These are phyloP conservation scores for Lindgomyces ingoldianus DNA, from an alignment of 495 filamentous ascomycete species.

Conservation along the genomic window DNA sequence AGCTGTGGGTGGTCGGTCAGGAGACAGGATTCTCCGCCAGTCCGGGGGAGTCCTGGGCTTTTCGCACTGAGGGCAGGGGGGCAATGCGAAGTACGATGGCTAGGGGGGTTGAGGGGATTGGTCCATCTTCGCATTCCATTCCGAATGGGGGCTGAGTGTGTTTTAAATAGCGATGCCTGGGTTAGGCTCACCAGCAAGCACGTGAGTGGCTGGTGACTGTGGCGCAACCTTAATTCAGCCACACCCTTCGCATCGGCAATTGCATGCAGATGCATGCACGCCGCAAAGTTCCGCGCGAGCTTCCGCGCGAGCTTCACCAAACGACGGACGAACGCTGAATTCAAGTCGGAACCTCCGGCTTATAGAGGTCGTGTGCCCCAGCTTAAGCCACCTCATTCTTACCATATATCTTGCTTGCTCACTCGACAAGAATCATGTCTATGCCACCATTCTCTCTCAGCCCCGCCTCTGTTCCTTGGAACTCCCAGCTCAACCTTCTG, in stretches of 20 bases:
- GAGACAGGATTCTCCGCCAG: not conserved
- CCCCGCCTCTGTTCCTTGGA: not conserved
- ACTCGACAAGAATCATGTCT: not conserved
- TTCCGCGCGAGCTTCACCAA: not conserved
- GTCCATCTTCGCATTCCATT: not conserved
- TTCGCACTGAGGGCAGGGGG: not conserved
- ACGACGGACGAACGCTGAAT: not conserved
- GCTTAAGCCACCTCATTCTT: not conserved
- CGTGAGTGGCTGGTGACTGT: not conserved
- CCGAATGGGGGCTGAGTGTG: not conserved
- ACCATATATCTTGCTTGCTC: not conserved
- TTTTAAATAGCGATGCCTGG: not conserved
- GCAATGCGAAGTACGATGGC: slow-evolving; percentile 23
- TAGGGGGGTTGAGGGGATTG: not conserved
- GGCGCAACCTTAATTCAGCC: not conserved
- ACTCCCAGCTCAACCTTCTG: not conserved
- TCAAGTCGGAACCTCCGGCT: slow-evolving; percentile 8
- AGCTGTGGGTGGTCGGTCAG: no score
- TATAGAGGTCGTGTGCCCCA: slow-evolving; percentile 2
- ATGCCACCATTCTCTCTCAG: not conserved
- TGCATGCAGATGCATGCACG: not conserved
- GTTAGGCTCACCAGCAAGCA: not conserved
- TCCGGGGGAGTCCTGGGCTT: not conserved
- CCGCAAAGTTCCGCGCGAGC: not conserved
- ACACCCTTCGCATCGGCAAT: not conserved